These are phyloP conservation scores for Massariosphaeria phaeospora DNA, from an alignment of 495 filamentous ascomycete species.

Conservation along the genomic window DNA sequence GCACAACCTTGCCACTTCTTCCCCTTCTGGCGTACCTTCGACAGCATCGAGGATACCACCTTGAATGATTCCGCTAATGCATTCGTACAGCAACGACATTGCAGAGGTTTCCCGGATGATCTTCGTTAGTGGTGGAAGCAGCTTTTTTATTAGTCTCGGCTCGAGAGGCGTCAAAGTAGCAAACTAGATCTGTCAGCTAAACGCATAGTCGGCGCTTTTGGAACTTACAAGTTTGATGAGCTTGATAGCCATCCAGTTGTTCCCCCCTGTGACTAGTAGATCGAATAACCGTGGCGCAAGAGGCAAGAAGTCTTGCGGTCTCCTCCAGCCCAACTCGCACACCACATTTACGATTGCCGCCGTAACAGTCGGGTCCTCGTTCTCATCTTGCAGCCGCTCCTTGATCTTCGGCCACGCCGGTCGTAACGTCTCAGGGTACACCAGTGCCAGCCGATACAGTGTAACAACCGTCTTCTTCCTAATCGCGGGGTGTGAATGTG, in stretches of 20 bases:
- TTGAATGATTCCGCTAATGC: constrained; percentile 96
- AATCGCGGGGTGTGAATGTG: constrained; percentile 73
- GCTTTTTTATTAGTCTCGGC: constrained; percentile 81
- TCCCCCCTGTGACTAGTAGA: constrained; percentile 82
- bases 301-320: constrained; percentile 89
- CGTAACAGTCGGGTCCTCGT: constrained; percentile 88
- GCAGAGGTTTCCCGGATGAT: constrained; percentile 91
- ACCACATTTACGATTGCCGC: constrained; percentile 94
- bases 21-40: constrained; percentile 69
- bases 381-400: constrained; percentile 83
- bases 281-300: constrained; percentile 89
- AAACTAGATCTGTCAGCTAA: constrained; percentile 56
- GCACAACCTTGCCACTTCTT: constrained; percentile 91
- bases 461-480: constrained; percentile 94
- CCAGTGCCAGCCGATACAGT: constrained; percentile 83
- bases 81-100: constrained; percentile 96
- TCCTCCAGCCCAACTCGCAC: constrained; percentile 89
- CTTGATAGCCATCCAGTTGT: constrained; percentile 99
- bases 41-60: constrained; percentile 83
- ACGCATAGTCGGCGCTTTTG: neutral
- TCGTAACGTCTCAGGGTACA: constrained; percentile 89
- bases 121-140: constrained; percentile 88
- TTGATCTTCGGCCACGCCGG: constrained; percentile 96
- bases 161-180: constrained; percentile 90
- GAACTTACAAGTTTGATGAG: constrained; percentile 86